These are phyloP conservation scores for Colletotrichum simmondsii DNA, from an alignment of 2,329 filamentous ascomycete genomes.

Conservation along the genomic window DNA sequence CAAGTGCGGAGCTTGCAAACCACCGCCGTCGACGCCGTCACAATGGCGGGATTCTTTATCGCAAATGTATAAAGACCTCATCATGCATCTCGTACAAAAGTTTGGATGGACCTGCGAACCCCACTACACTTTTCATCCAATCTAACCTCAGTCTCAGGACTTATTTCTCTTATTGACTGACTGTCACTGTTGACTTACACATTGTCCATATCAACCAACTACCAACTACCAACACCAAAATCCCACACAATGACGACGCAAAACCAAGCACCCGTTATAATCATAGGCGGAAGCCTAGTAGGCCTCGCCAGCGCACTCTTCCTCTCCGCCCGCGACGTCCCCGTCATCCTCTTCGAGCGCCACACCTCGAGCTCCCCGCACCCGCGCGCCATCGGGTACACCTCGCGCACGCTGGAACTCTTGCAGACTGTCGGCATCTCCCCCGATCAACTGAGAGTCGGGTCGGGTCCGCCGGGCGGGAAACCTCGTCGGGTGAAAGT, in stretches of 20 bases:
- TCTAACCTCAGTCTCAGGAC: no score
- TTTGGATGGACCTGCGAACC: neutral
- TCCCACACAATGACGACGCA: neutral
- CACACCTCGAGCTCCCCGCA: conserved; percentile 47
- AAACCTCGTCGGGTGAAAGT: conserved; percentile 37
- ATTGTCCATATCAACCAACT: no score
- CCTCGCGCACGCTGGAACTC: conserved; percentile 50
- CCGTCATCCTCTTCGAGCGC: conserved; percentile 49
- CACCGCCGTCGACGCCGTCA: neutral
- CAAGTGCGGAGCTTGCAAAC: neutral
- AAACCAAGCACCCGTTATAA: conserved; percentile 40
- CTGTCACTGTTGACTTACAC: no score
- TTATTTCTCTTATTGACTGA: no score
- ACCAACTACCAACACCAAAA: neutral
- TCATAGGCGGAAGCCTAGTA: conserved; percentile 52
- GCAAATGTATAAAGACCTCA: neutral
- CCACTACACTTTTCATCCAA: neutral
- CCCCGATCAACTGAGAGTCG: neutral
- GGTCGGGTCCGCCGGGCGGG: conserved; percentile 32
- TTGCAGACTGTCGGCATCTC: conserved; percentile 42
- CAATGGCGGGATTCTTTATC: no score
- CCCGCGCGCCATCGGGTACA: conserved; percentile 50
- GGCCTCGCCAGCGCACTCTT: conserved; percentile 51
- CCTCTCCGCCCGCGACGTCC: conserved; percentile 44
- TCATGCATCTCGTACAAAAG: neutral